Evolutionary conservation across 495 filamentous ascomycete genomes (phyloP).

Genomic region (Hypoxylon intermedium): DNA sequence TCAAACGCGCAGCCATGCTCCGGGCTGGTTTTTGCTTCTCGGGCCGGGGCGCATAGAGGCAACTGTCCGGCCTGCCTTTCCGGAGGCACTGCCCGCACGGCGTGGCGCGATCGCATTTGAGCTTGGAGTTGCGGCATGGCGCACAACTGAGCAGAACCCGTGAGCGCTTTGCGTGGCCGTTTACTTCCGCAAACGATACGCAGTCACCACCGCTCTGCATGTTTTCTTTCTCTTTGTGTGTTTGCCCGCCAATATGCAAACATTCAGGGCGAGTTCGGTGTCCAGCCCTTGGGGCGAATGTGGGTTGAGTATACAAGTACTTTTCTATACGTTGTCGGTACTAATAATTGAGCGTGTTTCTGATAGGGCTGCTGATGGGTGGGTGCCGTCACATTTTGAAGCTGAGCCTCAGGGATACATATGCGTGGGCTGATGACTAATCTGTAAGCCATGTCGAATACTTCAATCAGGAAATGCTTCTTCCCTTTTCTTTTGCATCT

Average conservation of each 20-base stretch:
- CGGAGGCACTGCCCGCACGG: slow-evolving; percentile 54
- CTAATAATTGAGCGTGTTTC: no score
- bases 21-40: slow-evolving; percentile 47
- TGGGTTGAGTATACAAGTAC: no score
- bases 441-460: not conserved
- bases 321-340: no score
- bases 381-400: not conserved
- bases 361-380: not conserved
- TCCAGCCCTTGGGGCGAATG: no score
- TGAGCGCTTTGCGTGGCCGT: slow-evolving; percentile 43
- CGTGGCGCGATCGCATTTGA: slow-evolving; percentile 48
- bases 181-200: not conserved
- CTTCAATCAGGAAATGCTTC: no score
- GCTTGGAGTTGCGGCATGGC: slow-evolving; percentile 52
- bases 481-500: no score
- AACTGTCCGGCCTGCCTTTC: slow-evolving; percentile 49
- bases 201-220: slow-evolving; percentile 15
- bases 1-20: slow-evolving; percentile 59
- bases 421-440: not conserved
- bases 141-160: slow-evolving; percentile 51
- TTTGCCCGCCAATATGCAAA: not conserved
- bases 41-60: slow-evolving; percentile 54
- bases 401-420: not conserved
- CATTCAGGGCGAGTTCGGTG: no score
- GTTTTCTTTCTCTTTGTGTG: not conserved